Base-by-base conservation (phyloP, 2,329 filamentous ascomycete genomes). In the Beauveria sp. region DNA sequence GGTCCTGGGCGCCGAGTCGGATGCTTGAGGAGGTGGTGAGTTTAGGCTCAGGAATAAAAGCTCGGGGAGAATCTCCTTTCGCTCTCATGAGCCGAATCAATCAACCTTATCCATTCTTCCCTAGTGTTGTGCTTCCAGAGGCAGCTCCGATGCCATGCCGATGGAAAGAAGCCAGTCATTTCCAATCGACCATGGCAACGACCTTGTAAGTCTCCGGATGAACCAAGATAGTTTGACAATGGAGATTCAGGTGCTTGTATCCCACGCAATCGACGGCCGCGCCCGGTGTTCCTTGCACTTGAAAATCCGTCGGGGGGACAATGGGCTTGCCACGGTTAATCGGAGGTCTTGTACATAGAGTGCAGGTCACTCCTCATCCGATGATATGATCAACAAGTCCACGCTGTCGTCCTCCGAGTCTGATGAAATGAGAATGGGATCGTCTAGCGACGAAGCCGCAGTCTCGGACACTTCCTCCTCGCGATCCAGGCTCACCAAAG, bases 381-480 rank as follows among this genome's bases (percentile, higher is more conserved):
- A 56, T 2, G 53, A 56, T 30, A 56, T 56, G 24, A 28, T 4
- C 40, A 56, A 20, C 24, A 57, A 20, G 9, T 49, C 20, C n/a
- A 38, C 42, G 4, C 12, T 18, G 20, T 42, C 46, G 3, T 45
- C 56, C n/a, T 51, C 56, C 3, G 56, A 59, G 18, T 24, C 58
- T 16, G 58, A 60, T 26, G 49, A 53, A 30, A 60, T 60, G 22
- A 53, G 24, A n/a, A 60, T 53, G 2, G 49, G 47, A 26, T 60
- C 58, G n/a, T 34, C 40, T 26, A 30, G 26, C 3, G 58, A 45
- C 14, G 26, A 43, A 7, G 26, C 2, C 12, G 43, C 18, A 10
- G 47, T 47, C 14, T 45, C 38, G 14, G 22, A 2, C 4, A 20
- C 16, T 28, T n/a, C 18, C n/a, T 49, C 42, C 3, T 12, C 42